These are phyloP conservation scores for Pleurotus ostreatus DNA, from an alignment of 768 basidiomycete species.

Conservation along the genomic window DNA sequence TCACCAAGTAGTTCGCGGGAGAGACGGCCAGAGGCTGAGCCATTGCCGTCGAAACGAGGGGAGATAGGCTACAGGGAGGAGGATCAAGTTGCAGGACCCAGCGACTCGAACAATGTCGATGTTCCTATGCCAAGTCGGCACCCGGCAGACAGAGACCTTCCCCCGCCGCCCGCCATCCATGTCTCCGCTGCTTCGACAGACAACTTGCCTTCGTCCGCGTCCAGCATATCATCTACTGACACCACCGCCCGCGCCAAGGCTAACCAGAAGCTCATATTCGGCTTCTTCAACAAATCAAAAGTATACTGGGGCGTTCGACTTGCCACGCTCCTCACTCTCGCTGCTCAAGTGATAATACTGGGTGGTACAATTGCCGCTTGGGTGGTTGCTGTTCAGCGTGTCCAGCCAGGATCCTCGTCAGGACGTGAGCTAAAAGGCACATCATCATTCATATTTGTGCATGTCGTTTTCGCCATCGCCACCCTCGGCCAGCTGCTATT, in stretches of 20 bases:
- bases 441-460: constrained; percentile 49
- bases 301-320: constrained; percentile 40
- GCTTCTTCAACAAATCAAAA: constrained; percentile 34
- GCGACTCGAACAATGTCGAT: constrained; percentile 13
- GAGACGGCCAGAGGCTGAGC: constrained; percentile 49
- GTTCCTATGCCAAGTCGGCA: constrained; percentile 38
- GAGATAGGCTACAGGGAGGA: constrained; percentile 61
- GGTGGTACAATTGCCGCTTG: constrained; percentile 52
- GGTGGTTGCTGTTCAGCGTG: constrained; percentile 36
- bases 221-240: constrained; percentile 15
- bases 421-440: constrained; percentile 6
- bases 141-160: constrained; percentile 37
- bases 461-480: constrained; percentile 56
- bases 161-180: constrained; percentile 12
- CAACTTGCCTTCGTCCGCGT: constrained; percentile 15
- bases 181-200: constrained; percentile 11
- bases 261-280: constrained; percentile 30
- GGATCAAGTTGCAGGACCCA: no score
- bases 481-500: constrained; percentile 53
- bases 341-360: constrained; percentile 36
- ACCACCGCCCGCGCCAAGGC: constrained; percentile 21
- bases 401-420: constrained; percentile 10
- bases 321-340: constrained; percentile 37
- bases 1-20: constrained; percentile 17
- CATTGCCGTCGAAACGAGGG: constrained; percentile 59